Conservation (phyloP, 495 filamentous ascomycete genomes). For the Rostrohypoxylon terebratum region DNA sequence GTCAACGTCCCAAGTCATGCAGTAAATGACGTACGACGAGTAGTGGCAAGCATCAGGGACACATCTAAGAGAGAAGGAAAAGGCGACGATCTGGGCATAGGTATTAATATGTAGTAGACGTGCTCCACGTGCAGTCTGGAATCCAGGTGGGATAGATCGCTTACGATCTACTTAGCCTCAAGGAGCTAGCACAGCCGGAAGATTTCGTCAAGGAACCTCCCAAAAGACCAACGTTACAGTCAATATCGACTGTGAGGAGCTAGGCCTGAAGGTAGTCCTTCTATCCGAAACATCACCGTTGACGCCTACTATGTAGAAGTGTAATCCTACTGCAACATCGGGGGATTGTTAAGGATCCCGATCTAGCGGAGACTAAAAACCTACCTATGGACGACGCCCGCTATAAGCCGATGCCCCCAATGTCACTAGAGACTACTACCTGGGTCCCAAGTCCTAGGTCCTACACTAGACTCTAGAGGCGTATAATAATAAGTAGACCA, state of each 20-base stretch:
- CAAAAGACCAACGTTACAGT: conserved; percentile 24
- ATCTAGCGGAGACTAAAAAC: neutral
- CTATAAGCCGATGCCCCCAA: conserved; percentile 8
- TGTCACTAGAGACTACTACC: conserved; percentile 4
- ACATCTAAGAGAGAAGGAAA: neutral
- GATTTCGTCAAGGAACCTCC: conserved; percentile 1
- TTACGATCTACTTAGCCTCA: conserved; percentile 15
- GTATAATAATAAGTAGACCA: too few species aligned
- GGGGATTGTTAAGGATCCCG: neutral
- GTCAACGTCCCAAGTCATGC: conserved; percentile 6
- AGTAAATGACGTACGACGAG: conserved; percentile 18
- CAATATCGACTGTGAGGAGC: neutral
- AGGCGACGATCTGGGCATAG: neutral
- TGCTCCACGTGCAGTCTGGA: neutral
- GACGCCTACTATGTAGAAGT: conserved; percentile 14
- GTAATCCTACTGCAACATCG: conserved; percentile 30
- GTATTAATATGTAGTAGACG: conserved; percentile 22
- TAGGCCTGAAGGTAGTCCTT: conserved; percentile 9
- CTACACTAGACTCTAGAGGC: too few species aligned
- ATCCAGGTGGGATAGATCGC: conserved; percentile 9
- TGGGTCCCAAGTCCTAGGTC: too few species aligned
- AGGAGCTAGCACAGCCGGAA: conserved; percentile 6
- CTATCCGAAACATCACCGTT: conserved; percentile 36
- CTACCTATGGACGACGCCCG: conserved; percentile 9
- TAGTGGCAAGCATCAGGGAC: conserved; percentile 3